Conservation (phyloP, 2,329 filamentous ascomycete species). For the Laburnicola sp. region DNA sequence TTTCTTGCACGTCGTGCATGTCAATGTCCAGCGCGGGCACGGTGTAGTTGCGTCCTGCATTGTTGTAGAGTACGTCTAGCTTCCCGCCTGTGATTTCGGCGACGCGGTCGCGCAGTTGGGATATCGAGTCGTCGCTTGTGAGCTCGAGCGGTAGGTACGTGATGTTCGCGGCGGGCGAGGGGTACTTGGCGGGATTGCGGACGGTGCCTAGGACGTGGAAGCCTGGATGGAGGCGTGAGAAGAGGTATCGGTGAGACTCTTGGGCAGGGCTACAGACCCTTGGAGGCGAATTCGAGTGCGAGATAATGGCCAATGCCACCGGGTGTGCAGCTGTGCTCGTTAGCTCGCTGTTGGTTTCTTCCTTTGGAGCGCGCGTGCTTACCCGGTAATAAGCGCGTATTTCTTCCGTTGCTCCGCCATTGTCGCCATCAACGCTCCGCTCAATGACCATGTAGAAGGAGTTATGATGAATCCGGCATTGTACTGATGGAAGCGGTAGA, state of each 20-base stretch:
- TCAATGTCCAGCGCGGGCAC: constrained; percentile 61
- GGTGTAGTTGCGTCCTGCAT: constrained; percentile 61
- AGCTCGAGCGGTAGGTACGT: constrained; percentile 60
- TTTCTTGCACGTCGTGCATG: constrained; percentile 31
- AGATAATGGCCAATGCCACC: constrained; percentile 63
- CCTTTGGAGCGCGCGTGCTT: constrained; percentile 6
- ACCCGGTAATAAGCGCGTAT: constrained; percentile 47
- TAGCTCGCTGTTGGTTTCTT: constrained; percentile 11
- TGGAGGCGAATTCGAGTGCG: constrained; percentile 58
- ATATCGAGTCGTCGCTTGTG: constrained; percentile 54
- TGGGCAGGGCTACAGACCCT: constrained; percentile 30
- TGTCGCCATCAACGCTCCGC: neutral
- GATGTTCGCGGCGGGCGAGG: constrained; percentile 55
- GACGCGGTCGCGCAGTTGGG: constrained; percentile 52
- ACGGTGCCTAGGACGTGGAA: constrained; percentile 63
- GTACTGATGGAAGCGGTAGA: neutral
- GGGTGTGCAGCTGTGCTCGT: constrained; percentile 50
- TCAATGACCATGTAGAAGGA: neutral
- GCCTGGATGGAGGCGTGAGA: constrained; percentile 38
- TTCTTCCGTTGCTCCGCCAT: constrained; percentile 22
- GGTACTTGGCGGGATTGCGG: constrained; percentile 54
- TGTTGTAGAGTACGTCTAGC: constrained; percentile 63
- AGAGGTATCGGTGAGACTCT: neutral
- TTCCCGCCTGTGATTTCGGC: constrained; percentile 51
- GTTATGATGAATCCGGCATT: too few species aligned